phyloP scores from a whole-genome alignment of 768 basidiomycete genomes.

The Leccinum truebloodii region DNA sequence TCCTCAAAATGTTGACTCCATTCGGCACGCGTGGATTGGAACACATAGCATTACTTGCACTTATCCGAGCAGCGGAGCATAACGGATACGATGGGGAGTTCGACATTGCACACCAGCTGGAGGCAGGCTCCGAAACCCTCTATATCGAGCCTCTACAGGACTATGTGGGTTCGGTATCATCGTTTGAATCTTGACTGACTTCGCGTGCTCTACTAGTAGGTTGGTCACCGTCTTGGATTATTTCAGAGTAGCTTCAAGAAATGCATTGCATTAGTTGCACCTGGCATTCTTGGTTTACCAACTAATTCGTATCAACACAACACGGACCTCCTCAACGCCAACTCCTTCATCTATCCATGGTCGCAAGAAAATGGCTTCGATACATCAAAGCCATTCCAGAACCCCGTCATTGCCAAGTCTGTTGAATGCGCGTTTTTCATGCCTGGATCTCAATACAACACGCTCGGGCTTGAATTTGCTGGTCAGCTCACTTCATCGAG shows the following conservation, averaged over 20 bases:
- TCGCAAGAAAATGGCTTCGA: neutral
- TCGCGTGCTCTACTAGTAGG: neutral
- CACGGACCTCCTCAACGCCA: neutral
- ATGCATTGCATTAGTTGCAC: neutral
- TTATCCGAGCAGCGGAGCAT: neutral
- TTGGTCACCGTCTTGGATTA: neutral
- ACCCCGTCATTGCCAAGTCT: neutral
- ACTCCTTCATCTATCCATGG: neutral
- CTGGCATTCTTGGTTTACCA: neutral
- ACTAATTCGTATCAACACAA: neutral
- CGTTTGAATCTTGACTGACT: neutral
- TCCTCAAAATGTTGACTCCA: neutral
- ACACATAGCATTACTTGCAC: neutral
- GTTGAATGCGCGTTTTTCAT: neutral
- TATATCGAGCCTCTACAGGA: neutral
- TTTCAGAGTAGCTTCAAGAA: neutral
- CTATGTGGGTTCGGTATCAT: neutral
- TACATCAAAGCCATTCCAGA: neutral
- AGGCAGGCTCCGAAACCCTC: neutral
- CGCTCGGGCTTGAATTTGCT: neutral
- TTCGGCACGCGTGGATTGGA: neutral
- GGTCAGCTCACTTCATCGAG: neutral
- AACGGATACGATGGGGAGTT: neutral
- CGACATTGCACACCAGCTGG: neutral
- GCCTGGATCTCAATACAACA: neutral